Conservation (phyloP, 1,284 basidiomycete species). For the Hymenochaete sp. region DNA sequence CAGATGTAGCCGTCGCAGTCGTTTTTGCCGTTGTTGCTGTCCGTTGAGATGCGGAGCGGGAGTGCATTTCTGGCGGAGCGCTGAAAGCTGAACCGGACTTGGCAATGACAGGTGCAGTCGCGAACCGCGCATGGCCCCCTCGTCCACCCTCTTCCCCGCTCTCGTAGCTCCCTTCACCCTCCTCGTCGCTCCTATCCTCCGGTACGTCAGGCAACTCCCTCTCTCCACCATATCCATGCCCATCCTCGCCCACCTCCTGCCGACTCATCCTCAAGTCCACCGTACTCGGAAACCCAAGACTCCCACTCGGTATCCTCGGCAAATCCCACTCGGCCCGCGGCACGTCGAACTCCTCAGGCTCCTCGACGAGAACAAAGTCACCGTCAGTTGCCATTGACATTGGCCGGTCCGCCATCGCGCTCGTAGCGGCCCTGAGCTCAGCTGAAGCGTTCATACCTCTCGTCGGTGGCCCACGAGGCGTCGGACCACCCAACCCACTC, state of each 20-base stretch:
- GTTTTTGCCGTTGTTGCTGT: conserved; percentile 20
- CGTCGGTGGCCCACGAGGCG: conserved; percentile 1
- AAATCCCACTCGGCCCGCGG: conserved; percentile 14
- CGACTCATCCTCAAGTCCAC: conserved; percentile 26
- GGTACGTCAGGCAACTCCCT: no score
- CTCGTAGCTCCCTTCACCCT: conserved; percentile 22
- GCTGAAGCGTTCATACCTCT: neutral
- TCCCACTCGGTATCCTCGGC: conserved; percentile 13
- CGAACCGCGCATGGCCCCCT: neutral
- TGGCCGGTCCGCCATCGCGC: conserved; percentile 3
- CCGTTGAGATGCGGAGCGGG: conserved; percentile 21
- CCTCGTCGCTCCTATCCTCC: conserved; percentile 16
- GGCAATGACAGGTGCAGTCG: conserved; percentile 4
- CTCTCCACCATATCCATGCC: conserved; percentile 40
- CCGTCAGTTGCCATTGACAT: conserved; percentile 18
- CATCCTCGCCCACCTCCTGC: conserved; percentile 16
- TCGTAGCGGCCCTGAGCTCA: conserved; percentile 3
- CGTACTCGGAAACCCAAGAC: conserved; percentile 9
- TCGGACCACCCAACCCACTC: neutral
- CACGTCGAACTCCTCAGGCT: conserved; percentile 29
- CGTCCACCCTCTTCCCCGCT: neutral
- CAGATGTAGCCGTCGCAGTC: neutral
- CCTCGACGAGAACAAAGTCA: conserved; percentile 56
- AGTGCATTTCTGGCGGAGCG: conserved; percentile 28
- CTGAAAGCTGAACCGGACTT: conserved; percentile 23